Conservation (phyloP, 371 early-diverging fungal genomes). For the Ordospora pajunii region DNA sequence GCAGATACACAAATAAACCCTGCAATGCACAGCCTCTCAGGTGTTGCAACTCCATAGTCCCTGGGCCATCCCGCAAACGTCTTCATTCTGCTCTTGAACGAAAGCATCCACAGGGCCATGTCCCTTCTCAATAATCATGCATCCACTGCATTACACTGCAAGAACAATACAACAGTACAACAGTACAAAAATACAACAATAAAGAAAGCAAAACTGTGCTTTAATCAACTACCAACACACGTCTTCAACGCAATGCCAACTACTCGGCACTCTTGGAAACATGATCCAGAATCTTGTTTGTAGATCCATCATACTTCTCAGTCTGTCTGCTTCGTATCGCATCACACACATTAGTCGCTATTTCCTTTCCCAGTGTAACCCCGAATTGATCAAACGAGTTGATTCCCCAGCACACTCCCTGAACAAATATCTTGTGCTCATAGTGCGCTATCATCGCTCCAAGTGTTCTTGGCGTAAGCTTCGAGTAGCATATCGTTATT, state of each 20-base stretch:
- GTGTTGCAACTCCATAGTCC: background rate
- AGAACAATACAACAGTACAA: no score
- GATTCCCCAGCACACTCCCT: constrained; percentile 89
- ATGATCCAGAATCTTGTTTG: constrained; percentile 29
- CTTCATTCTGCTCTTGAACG: constrained; percentile 22
- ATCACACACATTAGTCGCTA: constrained; percentile 83
- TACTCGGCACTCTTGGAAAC: background rate
- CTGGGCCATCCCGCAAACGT: constrained; percentile 27
- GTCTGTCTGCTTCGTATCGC: constrained; percentile 64
- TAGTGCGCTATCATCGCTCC: constrained; percentile 87
- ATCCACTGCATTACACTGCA: no score
- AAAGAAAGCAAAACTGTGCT: background rate
- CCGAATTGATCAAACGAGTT: constrained; percentile 95
- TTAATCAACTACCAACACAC: background rate
- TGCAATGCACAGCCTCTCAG: constrained; percentile 1
- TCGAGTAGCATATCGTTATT: constrained; percentile 80
- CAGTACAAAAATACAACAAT: background rate
- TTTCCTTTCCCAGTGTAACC: constrained; percentile 93
- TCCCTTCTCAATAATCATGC: background rate
- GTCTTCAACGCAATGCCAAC: background rate
- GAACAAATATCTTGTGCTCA: constrained; percentile 98
- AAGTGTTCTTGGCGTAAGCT: constrained; percentile 77
- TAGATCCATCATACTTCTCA: constrained; percentile 33
- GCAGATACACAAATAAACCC: constrained; percentile 23
- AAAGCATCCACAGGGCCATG: constrained; percentile 20